Conservation (phyloP, 345 rosid genomes). For the Clarkia xantiana region DNA sequence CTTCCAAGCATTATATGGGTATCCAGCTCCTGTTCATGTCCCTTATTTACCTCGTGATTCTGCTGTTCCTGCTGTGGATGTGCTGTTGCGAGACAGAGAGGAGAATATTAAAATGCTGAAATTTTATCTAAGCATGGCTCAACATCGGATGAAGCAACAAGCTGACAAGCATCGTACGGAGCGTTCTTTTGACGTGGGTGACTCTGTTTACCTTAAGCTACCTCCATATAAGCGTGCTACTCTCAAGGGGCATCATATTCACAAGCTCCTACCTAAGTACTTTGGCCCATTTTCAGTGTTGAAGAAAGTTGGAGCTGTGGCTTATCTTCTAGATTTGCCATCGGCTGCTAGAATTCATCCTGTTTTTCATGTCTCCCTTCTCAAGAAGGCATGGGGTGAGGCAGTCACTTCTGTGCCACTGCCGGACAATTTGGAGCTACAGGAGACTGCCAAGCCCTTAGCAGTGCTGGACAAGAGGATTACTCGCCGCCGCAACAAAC, state of each 20-base stretch:
- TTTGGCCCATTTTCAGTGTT: too few relatives aligned
- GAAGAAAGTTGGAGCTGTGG: neutral
- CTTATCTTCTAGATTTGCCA: neutral
- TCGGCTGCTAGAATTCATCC: neutral
- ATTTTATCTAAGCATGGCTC: neutral
- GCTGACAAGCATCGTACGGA: neutral
- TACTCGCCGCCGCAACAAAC: neutral
- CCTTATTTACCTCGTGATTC: too few relatives aligned
- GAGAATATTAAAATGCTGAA: neutral
- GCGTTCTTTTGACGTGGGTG: neutral
- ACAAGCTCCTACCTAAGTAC: too few relatives aligned
- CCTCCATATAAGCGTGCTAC: neutral
- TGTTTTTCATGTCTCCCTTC: neutral
- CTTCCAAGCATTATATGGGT: too few relatives aligned
- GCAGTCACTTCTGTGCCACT: neutral
- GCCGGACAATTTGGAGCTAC: neutral
- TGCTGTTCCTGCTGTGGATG: too few relatives aligned
- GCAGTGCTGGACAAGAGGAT: neutral
- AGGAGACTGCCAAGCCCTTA: neutral
- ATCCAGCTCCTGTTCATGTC: too few relatives aligned
- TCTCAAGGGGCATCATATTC: too few relatives aligned
- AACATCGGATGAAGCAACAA: neutral
- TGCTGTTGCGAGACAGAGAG: too few relatives aligned
- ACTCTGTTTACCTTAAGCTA: neutral
- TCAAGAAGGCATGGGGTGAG: neutral